Percentiles rank a stretch among this genome's conserved stretches.
Evolutionary conservation across 768 basidiomycete genomes (phyloP).

Genomic region (Leucogyrophana mollusca): DNA sequence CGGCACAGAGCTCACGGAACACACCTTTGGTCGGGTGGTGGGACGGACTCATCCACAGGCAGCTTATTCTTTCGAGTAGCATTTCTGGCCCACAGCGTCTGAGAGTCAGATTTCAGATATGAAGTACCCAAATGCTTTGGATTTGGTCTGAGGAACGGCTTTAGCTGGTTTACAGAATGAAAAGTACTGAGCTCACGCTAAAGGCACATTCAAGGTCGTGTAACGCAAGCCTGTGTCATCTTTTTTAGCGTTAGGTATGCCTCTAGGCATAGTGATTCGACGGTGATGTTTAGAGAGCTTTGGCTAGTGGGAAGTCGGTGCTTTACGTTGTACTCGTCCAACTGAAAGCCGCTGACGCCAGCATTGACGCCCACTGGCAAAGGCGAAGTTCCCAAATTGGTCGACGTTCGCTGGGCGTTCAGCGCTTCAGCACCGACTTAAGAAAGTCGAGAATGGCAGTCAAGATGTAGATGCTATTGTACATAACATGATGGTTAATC

Average conservation of each 20-base stretch:
- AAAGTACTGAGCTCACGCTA: slow-evolving; percentile 49
- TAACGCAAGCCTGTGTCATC: slow-evolving; percentile 83
- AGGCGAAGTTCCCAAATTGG: too few relatives aligned
- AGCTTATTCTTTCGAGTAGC: slow-evolving; percentile 51
- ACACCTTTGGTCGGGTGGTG: slow-evolving; percentile 49
- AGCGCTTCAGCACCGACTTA: too few relatives aligned
- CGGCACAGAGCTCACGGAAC: slow-evolving; percentile 6
- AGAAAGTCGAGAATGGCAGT: too few relatives aligned
- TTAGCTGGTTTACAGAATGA: slow-evolving; percentile 11
- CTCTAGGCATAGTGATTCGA: slow-evolving; percentile 64
- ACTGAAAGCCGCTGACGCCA: too few relatives aligned
- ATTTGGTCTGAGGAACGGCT: slow-evolving; percentile 51
- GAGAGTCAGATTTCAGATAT: slow-evolving; percentile 75
- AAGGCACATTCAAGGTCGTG: slow-evolving; percentile 78
- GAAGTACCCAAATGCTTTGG: slow-evolving; percentile 77
- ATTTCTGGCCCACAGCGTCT: slow-evolving; percentile 75
- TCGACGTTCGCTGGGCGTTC: too few relatives aligned
- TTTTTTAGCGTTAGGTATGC: slow-evolving; percentile 75
- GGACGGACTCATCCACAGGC: slow-evolving; percentile 31
- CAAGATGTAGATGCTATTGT: background rate
- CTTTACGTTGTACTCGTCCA: too few relatives aligned
- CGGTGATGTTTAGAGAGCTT: too few relatives aligned
- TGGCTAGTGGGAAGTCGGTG: too few relatives aligned
- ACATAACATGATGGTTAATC: background rate
- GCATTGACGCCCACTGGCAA: too few relatives aligned